phyloP scores from a whole-genome alignment of 495 filamentous ascomycete species.

The Aspergillus sclerotioniger region DNA sequence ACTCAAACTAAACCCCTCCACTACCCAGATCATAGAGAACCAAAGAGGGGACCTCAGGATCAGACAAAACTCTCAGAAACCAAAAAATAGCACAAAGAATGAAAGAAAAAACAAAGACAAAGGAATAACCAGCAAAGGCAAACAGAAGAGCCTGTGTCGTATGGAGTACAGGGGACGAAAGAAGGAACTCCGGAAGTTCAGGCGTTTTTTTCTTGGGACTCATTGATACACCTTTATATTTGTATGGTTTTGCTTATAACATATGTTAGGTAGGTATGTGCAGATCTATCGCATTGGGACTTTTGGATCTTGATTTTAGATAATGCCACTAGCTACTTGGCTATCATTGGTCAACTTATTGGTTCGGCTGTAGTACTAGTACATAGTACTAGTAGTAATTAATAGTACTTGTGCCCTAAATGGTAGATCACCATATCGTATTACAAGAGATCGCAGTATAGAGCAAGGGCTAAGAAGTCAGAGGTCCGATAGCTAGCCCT shows the following conservation, averaged over 20 bases:
- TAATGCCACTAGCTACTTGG: not conserved
- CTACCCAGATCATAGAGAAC: not conserved
- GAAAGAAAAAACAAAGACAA: slow-evolving; percentile 6
- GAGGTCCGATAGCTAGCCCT: no score
- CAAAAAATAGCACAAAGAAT: slow-evolving; percentile 1
- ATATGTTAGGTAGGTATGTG: not conserved
- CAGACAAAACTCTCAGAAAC: not conserved
- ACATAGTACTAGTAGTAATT: no score
- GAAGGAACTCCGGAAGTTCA: slow-evolving; percentile 7
- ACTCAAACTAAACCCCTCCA: slow-evolving; percentile 39
- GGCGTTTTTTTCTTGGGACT: slow-evolving; percentile 13
- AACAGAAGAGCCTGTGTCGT: not conserved
- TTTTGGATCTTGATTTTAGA: not conserved
- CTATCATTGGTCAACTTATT: not conserved
- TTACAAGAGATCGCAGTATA: no score
- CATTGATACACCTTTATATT: slow-evolving; percentile 7
- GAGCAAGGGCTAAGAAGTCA: no score
- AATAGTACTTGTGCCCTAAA: no score
- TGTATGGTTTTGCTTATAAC: not conserved
- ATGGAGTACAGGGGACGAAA: not conserved
- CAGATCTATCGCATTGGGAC: not conserved
- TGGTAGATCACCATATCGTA: no score
- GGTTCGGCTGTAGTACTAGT: no score
- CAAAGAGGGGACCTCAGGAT: not conserved
- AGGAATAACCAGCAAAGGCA: not conserved